These are phyloP conservation scores for Bipolaris victoriae DNA, from an alignment of 2,329 filamentous ascomycete genomes.

Conservation along the genomic window DNA sequence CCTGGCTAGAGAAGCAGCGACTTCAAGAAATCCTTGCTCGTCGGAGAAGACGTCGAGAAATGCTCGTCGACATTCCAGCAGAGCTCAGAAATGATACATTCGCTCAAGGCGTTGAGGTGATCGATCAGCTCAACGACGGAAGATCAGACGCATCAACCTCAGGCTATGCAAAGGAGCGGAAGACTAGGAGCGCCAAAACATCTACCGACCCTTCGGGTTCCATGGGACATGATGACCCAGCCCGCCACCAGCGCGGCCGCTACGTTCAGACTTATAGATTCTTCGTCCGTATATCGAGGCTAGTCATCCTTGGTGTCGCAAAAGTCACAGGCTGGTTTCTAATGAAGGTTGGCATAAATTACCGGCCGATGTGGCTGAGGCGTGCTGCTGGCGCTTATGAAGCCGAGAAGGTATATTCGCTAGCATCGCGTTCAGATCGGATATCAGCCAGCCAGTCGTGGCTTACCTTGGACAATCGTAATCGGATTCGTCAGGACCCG, in stretches of 20 bases:
- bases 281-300: constrained; percentile 72
- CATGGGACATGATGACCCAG: constrained; percentile 61
- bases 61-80: constrained; percentile 46
- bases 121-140: constrained; percentile 47
- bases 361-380: constrained; percentile 69
- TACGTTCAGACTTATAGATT: constrained; percentile 81
- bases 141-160: constrained; percentile 37
- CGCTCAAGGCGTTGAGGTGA: constrained; percentile 41
- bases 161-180: constrained; percentile 73
- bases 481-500: constrained; percentile 26
- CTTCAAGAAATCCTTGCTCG: constrained; percentile 73
- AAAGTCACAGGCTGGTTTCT: constrained; percentile 62
- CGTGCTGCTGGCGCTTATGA: constrained; percentile 54
- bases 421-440: constrained; percentile 4
- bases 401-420: constrained; percentile 26
- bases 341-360: constrained; percentile 64
- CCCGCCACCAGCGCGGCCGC: constrained; percentile 77
- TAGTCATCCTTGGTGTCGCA: constrained; percentile 66
- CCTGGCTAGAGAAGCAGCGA: constrained; percentile 91
- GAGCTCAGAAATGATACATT: constrained; percentile 53
- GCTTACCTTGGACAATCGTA: constrained; percentile 35
- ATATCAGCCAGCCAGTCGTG: constrained; percentile 27
- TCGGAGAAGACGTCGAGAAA: constrained; percentile 49
- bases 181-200: constrained; percentile 54
- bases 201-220: constrained; percentile 33